Evolutionary conservation across 768 basidiomycete species (phyloP), one percentile per base, ranked within the genome.

Genomic region (Pisolithus orientalis): DNA sequence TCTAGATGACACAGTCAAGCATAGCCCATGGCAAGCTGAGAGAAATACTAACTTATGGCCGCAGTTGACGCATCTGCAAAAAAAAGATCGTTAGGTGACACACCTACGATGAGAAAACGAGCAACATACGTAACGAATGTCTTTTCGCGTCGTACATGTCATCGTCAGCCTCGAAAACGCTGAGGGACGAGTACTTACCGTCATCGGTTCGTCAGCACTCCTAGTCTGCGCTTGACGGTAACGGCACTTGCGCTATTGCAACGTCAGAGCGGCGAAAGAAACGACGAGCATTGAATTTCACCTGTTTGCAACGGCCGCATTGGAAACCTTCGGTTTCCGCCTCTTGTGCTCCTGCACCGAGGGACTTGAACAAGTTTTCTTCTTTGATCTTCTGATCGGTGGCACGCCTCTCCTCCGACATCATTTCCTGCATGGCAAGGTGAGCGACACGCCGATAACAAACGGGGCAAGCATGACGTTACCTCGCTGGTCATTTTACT

Each of bases 311-410:
- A 60, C 90, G 80, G 9, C 83, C 79, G 64, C 96, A 99, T 66
- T 97, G 92, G 88, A 99, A 99, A 2, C 91, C 94, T 57, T 94
- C 91, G 1, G 96, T 99, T 68, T 98, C 96, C 13, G 94, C 93
- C 68, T 94, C 82, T 57, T 84, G 85, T 59, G 94, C 87, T 2
- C 79, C 88, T 0, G 95, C 95, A 2, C 89, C 90, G 1, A 96
- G 82, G 1, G 94, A 87, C 32, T 94, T 88, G 75, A 90, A 88
- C 45, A 99, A 70, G 64, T 98, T 97, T 49, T 89, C 83, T 61
- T 87, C 83, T 52, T 82, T 78, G 54, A 98, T 87, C 64, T 84
- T 86, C 53, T 80, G 79, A 60, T 94, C 87, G 8, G 87, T 85
- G 2, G 87, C 84, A 61, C 90, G 88, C 31, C 92, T 80, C 57